Percentiles rank a stretch among this genome's conserved stretches.
Conservation (phyloP, 345 rosid genomes). For the Hevea brasiliensis region DNA sequence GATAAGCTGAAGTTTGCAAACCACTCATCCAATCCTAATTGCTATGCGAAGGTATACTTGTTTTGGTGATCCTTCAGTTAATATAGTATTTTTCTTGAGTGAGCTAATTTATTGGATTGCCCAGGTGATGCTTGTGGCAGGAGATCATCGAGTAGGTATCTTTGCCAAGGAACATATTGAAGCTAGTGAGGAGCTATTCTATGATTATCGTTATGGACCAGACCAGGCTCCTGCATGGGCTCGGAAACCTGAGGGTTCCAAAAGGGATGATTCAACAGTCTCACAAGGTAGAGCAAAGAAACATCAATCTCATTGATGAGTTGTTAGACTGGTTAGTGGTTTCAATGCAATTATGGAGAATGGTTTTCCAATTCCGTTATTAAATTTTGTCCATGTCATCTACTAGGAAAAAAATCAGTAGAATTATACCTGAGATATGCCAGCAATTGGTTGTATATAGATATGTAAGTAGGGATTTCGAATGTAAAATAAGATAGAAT, state of each 20-base stretch:
- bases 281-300: constrained; percentile 95
- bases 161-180: constrained; percentile 92
- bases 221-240: constrained; percentile 99
- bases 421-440: background rate
- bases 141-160: constrained; percentile 96
- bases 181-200: constrained; percentile 93
- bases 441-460: constrained; percentile 23
- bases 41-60: constrained; percentile 84
- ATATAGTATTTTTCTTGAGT: background rate
- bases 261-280: constrained; percentile 64
- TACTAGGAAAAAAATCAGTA: background rate
- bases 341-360: constrained; percentile 6
- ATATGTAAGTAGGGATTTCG: constrained; percentile 6
- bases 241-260: constrained; percentile 87
- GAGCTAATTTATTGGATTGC: constrained; percentile 12
- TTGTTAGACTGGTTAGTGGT: background rate
- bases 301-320: constrained; percentile 83
- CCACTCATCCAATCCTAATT: constrained; percentile 92
- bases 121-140: constrained; percentile 97
- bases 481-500: constrained; percentile 3
- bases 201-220: constrained; percentile 94
- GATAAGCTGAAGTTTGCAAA: constrained; percentile 98
- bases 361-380: background rate
- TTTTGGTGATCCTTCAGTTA: background rate
- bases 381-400: background rate